A percentile compares a stretch with the other conserved stretches of the same genome.
phyloP scores from a whole-genome alignment of 2,329 filamentous ascomycete species.

The Claviceps digitariae region DNA sequence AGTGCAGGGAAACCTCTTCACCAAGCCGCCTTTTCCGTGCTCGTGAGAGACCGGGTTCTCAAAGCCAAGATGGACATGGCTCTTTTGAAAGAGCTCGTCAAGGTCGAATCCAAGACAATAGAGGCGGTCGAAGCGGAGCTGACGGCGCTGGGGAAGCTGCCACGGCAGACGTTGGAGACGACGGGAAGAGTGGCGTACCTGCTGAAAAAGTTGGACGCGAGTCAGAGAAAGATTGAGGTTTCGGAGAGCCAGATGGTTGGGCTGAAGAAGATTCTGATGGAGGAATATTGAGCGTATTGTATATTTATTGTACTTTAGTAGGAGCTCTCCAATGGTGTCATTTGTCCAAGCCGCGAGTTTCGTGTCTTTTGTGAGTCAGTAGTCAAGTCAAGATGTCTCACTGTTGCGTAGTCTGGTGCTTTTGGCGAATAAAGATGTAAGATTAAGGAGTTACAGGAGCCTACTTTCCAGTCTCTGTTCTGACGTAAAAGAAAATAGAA shows the following conservation, averaged over 20 bases:
- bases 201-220: conserved; percentile 55
- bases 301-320: neutral
- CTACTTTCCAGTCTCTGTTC: no score
- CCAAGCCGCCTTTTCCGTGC: conserved; percentile 61
- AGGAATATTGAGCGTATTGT: conserved; percentile 26
- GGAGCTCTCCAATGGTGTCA: neutral
- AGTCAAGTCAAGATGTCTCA: no score
- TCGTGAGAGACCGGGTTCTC: conserved; percentile 60
- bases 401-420: no score
- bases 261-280: conserved; percentile 52
- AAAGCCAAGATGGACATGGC: conserved; percentile 60
- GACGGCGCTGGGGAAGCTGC: conserved; percentile 52
- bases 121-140: conserved; percentile 72
- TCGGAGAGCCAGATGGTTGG: conserved; percentile 59
- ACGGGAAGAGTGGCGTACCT: conserved; percentile 56
- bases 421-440: no score
- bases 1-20: conserved; percentile 77
- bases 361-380: no score
- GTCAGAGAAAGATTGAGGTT: conserved; percentile 59
- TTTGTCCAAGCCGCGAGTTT: no score
- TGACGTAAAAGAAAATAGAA: no score
- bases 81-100: conserved; percentile 53
- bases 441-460: no score
- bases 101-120: conserved; percentile 60
- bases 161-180: conserved; percentile 56